phyloP scores from a whole-genome alignment of 148 eudicot species.

The Simmondsia chinensis region DNA sequence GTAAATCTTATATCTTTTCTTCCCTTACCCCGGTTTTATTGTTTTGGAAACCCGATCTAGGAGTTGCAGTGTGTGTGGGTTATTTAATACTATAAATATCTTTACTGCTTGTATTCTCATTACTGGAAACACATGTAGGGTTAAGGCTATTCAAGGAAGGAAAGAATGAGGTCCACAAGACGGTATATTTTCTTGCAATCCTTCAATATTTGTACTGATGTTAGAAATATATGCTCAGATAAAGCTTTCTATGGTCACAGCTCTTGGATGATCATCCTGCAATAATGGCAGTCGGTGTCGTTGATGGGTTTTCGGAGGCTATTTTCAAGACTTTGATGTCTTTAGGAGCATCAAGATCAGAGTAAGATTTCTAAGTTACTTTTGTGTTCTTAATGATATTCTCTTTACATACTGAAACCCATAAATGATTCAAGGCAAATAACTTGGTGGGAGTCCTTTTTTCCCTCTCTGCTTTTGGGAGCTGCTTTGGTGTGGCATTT shows the following conservation, averaged over 20 bases:
- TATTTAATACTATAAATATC: too few species aligned
- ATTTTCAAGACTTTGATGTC: conserved; percentile 61
- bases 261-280: conserved; percentile 54
- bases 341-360: conserved; percentile 59
- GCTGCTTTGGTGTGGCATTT: too few species aligned
- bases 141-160: conserved; percentile 66
- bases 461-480: too few species aligned
- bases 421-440: too few species aligned
- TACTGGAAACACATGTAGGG: conserved; percentile 21
- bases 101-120: background rate
- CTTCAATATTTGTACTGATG: background rate
- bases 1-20: too few species aligned
- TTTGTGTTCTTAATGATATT: background rate
- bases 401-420: too few species aligned
- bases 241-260: conserved; percentile 11
- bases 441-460: too few species aligned
- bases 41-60: too few species aligned
- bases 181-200: background rate
- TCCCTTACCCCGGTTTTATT: too few species aligned
- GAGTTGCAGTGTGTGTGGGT: too few species aligned
- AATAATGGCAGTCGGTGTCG: conserved; percentile 57
- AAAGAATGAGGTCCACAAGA: conserved; percentile 14
- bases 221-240: background rate
- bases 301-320: conserved; percentile 57
- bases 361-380: conserved; percentile 27